Evolutionary conservation across 2,329 filamentous ascomycete genomes (phyloP).

Genomic region (Dactylella cylindrospora): DNA sequence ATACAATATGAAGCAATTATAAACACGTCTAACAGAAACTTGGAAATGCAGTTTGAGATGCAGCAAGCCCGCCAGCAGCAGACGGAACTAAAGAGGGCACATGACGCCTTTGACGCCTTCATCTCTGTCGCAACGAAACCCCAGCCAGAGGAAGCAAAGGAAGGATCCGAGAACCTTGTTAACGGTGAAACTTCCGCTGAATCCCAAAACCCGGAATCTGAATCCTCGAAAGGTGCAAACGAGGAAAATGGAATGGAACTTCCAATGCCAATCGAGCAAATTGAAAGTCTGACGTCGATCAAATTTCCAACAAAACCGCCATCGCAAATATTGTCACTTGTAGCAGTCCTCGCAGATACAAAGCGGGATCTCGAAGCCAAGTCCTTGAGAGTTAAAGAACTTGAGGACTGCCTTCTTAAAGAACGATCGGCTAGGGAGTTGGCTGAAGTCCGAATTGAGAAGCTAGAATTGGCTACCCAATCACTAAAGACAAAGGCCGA

Average conservation of each 20-base stretch:
- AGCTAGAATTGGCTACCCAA: conserved; percentile 66
- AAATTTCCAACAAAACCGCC: conserved; percentile 59
- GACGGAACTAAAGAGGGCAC: conserved; percentile 78
- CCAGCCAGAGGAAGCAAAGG: conserved; percentile 5
- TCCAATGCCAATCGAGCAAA: conserved; percentile 62
- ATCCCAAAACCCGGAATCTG: conserved; percentile 3
- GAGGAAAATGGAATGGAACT: conserved; percentile 28
- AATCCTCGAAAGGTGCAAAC: conserved; percentile 6
- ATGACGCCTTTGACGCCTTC: conserved; percentile 76
- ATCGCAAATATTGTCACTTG: conserved; percentile 78
- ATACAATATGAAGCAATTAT: conserved; percentile 3
- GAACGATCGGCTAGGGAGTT: conserved; percentile 79
- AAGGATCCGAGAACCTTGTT: conserved; percentile 4
- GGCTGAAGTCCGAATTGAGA: conserved; percentile 62
- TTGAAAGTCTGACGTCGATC: conserved; percentile 54
- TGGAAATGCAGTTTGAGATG: conserved; percentile 72
- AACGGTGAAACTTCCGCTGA: conserved; percentile 5
- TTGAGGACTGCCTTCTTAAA: conserved; percentile 75
- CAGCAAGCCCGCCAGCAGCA: conserved; percentile 84
- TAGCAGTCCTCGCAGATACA: conserved; percentile 78
- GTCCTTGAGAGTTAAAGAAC: conserved; percentile 72
- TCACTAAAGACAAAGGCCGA: conserved; percentile 61
- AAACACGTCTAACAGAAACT: conserved; percentile 48
- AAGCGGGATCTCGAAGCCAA: conserved; percentile 88
- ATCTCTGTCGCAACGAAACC: conserved; percentile 54